These are phyloP conservation scores for Phlebiopsis gigantea DNA, from an alignment of 768 basidiomycete species.

Conservation along the genomic window DNA sequence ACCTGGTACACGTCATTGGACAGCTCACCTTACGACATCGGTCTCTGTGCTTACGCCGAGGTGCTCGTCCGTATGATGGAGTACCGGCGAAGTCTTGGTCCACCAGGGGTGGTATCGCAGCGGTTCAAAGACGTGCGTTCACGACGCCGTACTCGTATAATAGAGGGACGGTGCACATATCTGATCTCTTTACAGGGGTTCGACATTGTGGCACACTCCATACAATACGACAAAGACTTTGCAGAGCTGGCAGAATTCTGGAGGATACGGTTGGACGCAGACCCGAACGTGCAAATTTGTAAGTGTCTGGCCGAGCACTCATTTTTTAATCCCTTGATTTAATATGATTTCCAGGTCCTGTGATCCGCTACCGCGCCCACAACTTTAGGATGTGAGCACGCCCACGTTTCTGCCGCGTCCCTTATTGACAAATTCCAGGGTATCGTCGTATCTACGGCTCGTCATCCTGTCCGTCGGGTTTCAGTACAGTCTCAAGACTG, in stretches of 20 bases:
- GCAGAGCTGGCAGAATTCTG: conserved; percentile 27
- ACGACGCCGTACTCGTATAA: no score
- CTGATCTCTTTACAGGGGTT: conserved; percentile 24
- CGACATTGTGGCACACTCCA: conserved; percentile 29
- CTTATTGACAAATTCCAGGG: conserved; percentile 4
- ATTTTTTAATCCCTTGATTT: no score
- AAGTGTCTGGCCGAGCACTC: no score
- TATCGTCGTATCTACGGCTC: conserved; percentile 9
- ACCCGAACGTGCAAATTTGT: conserved; percentile 6
- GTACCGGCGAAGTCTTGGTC: conserved; percentile 31
- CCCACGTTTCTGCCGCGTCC: not conserved
- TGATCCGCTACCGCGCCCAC: conserved; percentile 6
- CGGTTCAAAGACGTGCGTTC: not conserved
- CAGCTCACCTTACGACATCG: conserved; percentile 25
- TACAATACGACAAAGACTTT: conserved; percentile 35
- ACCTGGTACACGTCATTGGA: conserved; percentile 23
- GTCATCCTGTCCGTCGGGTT: conserved; percentile 12
- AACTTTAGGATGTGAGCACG: conserved; percentile 6
- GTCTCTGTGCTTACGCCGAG: conserved; percentile 47
- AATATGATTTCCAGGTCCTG: no score
- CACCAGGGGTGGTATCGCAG: not conserved
- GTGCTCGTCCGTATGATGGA: conserved; percentile 44
- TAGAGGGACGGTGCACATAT: not conserved
- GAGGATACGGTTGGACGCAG: conserved; percentile 11
- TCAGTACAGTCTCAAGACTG: conserved; percentile 7